phyloP scores from a whole-genome alignment of 345 rosid species.

The Hibiscus mutabilis region DNA sequence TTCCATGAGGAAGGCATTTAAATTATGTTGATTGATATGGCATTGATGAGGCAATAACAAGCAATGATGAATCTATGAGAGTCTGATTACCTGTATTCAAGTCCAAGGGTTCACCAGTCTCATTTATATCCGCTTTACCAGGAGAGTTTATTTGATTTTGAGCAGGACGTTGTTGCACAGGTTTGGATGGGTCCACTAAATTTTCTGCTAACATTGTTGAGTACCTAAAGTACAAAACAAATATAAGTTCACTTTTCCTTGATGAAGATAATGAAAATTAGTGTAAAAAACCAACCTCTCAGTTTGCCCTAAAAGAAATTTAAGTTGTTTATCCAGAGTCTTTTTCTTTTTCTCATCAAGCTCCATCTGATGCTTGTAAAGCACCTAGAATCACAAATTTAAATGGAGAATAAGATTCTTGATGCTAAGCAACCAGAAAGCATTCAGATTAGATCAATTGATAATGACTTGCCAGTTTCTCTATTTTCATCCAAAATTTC shows the following conservation, averaged over 20 bases:
- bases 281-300: slow-evolving; percentile 53
- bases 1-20: slow-evolving; percentile 25
- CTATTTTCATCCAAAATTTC: slow-evolving; percentile 95
- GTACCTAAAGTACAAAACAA: slow-evolving; percentile 46
- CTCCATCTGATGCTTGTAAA: slow-evolving; percentile 94
- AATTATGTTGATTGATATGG: slow-evolving; percentile 9
- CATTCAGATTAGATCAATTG: slow-evolving; percentile 15
- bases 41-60: background rate
- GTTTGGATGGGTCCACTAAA: slow-evolving; percentile 53
- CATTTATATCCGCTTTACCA: slow-evolving; percentile 29
- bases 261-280: background rate
- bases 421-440: slow-evolving; percentile 14
- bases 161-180: slow-evolving; percentile 28
- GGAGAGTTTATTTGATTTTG: slow-evolving; percentile 22
- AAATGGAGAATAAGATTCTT: slow-evolving; percentile 18
- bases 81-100: slow-evolving; percentile 41
- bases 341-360: slow-evolving; percentile 94
- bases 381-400: slow-evolving; percentile 49
- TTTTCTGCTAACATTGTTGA: slow-evolving; percentile 99
- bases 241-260: slow-evolving; percentile 6
- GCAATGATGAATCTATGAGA: slow-evolving; percentile 7
- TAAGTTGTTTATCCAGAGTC: slow-evolving; percentile 92
- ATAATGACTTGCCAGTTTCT: slow-evolving; percentile 73
- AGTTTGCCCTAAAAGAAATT: slow-evolving; percentile 96
- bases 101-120: slow-evolving; percentile 24